Conservation (phyloP, 805 yeast species). For the Pichia pseudocactophila region DNA sequence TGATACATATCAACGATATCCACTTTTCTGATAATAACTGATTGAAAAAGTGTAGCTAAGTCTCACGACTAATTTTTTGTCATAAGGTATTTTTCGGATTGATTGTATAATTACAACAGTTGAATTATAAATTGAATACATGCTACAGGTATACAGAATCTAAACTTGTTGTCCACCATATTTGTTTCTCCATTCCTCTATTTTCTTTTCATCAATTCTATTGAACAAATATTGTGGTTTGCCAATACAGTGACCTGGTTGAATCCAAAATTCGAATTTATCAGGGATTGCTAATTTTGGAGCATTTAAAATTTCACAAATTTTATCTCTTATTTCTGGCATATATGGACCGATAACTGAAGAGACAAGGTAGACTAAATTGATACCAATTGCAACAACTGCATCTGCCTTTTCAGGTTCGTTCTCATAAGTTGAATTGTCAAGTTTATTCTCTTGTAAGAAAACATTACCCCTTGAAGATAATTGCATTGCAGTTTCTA, state of each 20-base stretch:
- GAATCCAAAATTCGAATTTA: constrained; percentile 56
- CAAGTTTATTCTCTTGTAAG: constrained; percentile 92
- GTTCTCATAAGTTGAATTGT: constrained; percentile 72
- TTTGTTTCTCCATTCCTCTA: constrained; percentile 76
- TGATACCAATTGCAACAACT: constrained; percentile 85
- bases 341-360: constrained; percentile 80
- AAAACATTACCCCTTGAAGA: constrained; percentile 92
- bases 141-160: too few species aligned
- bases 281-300: constrained; percentile 76
- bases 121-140: too few species aligned
- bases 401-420: constrained; percentile 79
- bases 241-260: constrained; percentile 79
- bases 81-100: too few species aligned
- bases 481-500: constrained; percentile 84
- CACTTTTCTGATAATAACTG: too few species aligned
- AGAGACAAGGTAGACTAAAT: constrained; percentile 77
- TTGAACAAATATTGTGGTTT: constrained; percentile 86
- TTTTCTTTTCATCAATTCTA: constrained; percentile 84
- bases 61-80: too few species aligned
- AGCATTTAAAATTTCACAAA: constrained; percentile 71
- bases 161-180: constrained; percentile 82
- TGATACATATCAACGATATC: too few species aligned
- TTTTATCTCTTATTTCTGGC: constrained; percentile 71
- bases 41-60: too few species aligned
- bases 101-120: too few species aligned